phyloP scores from a whole-genome alignment of 1,284 basidiomycete genomes.

The Trichosporon sp. region DNA sequence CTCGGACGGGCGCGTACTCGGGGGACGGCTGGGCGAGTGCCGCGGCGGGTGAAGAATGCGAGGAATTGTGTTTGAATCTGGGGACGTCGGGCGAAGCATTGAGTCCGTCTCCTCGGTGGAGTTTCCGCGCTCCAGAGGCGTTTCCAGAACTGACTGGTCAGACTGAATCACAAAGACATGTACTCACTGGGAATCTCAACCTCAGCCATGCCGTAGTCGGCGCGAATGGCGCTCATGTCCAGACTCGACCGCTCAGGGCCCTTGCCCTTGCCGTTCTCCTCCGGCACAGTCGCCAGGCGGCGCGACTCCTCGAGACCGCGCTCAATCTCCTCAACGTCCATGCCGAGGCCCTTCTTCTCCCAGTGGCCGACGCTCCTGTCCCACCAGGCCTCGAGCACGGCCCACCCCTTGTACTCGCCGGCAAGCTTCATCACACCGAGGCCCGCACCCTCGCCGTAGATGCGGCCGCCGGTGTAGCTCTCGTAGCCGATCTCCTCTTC shows the following conservation, averaged over 20 bases:
- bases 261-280: constrained; percentile 33
- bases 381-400: constrained; percentile 82
- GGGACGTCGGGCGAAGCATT: constrained; percentile 40
- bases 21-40: constrained; percentile 4
- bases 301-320: constrained; percentile 39
- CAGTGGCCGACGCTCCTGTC: constrained; percentile 78
- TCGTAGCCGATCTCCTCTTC: constrained; percentile 76
- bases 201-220: constrained; percentile 32
- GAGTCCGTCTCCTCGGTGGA: constrained; percentile 21
- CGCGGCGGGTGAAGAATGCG: constrained; percentile 22
- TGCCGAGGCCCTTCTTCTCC: constrained; percentile 69
- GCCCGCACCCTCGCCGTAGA: constrained; percentile 60
- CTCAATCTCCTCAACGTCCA: constrained; percentile 49
- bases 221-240: constrained; percentile 26
- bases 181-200: constrained; percentile 43
- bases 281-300: constrained; percentile 26
- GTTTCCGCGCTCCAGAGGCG: background rate
- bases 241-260: constrained; percentile 12
- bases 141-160: background rate
- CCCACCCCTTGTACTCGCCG: constrained; percentile 85
- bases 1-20: background rate
- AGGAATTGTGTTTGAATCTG: constrained; percentile 29
- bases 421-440: constrained; percentile 59
- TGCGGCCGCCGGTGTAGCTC: constrained; percentile 74
- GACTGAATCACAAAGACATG: too few relatives aligned